phyloP scores from a whole-genome alignment of 352 stramenopile genomes.

The Pythium rishiriense region DNA sequence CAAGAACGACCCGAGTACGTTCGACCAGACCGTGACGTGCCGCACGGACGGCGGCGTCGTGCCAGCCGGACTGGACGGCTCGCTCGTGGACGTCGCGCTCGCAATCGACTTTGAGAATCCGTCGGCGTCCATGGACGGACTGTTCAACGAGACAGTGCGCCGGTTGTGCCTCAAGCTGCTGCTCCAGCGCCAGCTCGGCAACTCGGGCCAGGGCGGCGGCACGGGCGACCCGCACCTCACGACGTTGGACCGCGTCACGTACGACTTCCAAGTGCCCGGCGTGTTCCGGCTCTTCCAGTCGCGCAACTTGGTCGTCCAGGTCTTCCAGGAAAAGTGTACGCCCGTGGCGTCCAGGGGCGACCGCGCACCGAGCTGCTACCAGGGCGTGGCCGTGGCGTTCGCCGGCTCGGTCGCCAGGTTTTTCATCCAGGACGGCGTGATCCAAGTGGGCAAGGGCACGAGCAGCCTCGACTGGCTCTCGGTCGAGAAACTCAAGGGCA shows the following conservation, averaged over 20 bases:
- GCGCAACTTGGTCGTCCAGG: conserved; percentile 29
- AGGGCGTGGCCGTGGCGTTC: conserved; percentile 31
- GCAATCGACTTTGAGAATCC: conserved; percentile 10
- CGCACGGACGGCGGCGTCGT: conserved; percentile 21
- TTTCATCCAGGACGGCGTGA: conserved; percentile 30
- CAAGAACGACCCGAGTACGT: conserved; percentile 17
- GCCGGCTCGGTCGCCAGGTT: conserved; percentile 32
- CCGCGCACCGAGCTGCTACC: conserved; percentile 29
- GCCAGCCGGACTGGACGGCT: background rate
- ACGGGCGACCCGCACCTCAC: conserved; percentile 36
- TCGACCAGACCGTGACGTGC: conserved; percentile 23
- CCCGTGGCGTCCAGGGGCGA: conserved; percentile 11
- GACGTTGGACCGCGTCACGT: conserved; percentile 35
- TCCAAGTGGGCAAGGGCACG: conserved; percentile 26
- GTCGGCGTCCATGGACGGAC: background rate
- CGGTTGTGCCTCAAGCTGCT: conserved; percentile 20
- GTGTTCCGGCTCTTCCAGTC: conserved; percentile 36
- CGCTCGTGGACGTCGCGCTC: conserved; percentile 15
- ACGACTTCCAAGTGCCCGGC: conserved; percentile 35
- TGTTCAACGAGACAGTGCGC: conserved; percentile 13
- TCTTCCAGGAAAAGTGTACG: conserved; percentile 40
- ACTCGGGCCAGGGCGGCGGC: conserved; percentile 17
- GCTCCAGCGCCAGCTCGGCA: conserved; percentile 14
- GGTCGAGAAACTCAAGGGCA: conserved; percentile 30
- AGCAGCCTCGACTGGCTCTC: conserved; percentile 30